These are phyloP conservation scores for Monosporascus ibericus DNA, from an alignment of 2,329 filamentous ascomycete genomes.

Conservation along the genomic window DNA sequence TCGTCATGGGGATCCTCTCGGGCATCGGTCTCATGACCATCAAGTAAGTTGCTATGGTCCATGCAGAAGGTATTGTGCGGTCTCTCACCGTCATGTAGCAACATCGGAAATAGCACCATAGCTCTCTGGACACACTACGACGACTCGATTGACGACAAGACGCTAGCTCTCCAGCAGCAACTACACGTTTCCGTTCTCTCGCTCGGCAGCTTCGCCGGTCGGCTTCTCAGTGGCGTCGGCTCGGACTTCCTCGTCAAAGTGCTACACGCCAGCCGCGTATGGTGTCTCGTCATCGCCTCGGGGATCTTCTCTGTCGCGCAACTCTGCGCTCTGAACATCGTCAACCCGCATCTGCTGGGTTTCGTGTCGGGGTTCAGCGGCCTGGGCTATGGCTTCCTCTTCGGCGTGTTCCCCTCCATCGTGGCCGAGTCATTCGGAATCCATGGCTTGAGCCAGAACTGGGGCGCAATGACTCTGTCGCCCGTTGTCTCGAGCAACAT, in stretches of 20 bases:
- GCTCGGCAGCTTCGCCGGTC: constrained; percentile 75
- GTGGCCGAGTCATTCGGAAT: constrained; percentile 89
- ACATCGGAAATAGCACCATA: constrained; percentile 86
- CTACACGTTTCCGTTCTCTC: constrained; percentile 95
- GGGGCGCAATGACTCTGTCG: constrained; percentile 89
- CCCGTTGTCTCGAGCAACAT: constrained; percentile 84
- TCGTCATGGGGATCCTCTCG: constrained; percentile 81
- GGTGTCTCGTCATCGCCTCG: constrained; percentile 79
- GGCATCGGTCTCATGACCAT: constrained; percentile 98
- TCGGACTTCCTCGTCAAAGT: constrained; percentile 85
- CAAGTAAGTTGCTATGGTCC: constrained; percentile 60
- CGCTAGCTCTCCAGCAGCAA: constrained; percentile 75
- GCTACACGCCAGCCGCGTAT: constrained; percentile 74
- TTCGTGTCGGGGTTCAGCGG: constrained; percentile 80
- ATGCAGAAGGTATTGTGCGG: neutral
- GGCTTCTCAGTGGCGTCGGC: constrained; percentile 76
- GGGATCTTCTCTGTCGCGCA: constrained; percentile 76
- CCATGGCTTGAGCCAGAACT: constrained; percentile 84
- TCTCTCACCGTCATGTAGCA: constrained; percentile 45
- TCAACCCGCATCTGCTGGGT: constrained; percentile 70
- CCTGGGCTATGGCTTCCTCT: constrained; percentile 85
- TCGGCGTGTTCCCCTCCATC: constrained; percentile 88
- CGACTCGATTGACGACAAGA: constrained; percentile 61
- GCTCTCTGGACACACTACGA: constrained; percentile 87
- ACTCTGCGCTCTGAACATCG: constrained; percentile 65